These are phyloP conservation scores for Torulaspora globosa DNA, from an alignment of 1,139 yeast genomes.

Conservation along the genomic window DNA sequence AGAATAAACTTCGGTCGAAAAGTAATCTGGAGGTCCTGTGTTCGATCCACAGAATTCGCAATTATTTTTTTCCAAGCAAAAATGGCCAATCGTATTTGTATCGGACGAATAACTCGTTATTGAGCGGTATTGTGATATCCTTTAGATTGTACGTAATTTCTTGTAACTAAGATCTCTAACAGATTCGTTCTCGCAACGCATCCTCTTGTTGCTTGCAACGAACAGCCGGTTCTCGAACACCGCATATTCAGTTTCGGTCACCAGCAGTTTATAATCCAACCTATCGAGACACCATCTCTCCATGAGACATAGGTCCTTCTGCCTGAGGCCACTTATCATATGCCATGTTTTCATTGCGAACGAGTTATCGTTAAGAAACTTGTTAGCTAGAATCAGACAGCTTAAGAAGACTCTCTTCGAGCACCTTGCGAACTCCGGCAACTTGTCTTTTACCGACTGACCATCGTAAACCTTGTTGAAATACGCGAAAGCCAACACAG, in stretches of 20 bases:
- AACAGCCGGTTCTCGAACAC: slow-evolving; percentile 14
- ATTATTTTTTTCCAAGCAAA: slow-evolving; percentile 25
- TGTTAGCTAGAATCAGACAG: slow-evolving; percentile 34
- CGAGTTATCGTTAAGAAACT: slow-evolving; percentile 33
- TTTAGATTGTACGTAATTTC: slow-evolving; percentile 3
- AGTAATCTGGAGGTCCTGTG: slow-evolving; percentile 80
- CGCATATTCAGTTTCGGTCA: slow-evolving; percentile 14
- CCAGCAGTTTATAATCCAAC: slow-evolving; percentile 26
- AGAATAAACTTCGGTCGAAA: slow-evolving; percentile 22
- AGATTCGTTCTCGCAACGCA: not conserved
- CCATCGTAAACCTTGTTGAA: slow-evolving; percentile 24
- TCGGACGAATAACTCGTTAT: not conserved
- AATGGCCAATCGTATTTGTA: not conserved
- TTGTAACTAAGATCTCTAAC: not conserved
- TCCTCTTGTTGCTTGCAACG: slow-evolving; percentile 1
- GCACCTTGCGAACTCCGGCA: slow-evolving; percentile 34
- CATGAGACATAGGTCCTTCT: slow-evolving; percentile 28
- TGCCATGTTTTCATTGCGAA: slow-evolving; percentile 35
- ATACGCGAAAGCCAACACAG: slow-evolving; percentile 28
- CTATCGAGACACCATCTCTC: slow-evolving; percentile 34
- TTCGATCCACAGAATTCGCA: slow-evolving; percentile 88
- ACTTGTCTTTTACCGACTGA: slow-evolving; percentile 5
- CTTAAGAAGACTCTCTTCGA: slow-evolving; percentile 30
- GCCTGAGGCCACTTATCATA: slow-evolving; percentile 30
- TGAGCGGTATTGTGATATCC: not conserved